These are phyloP conservation scores for Poteriospumella lacustris DNA, from an alignment of 108 stramenopile genomes.

Conservation along the genomic window DNA sequence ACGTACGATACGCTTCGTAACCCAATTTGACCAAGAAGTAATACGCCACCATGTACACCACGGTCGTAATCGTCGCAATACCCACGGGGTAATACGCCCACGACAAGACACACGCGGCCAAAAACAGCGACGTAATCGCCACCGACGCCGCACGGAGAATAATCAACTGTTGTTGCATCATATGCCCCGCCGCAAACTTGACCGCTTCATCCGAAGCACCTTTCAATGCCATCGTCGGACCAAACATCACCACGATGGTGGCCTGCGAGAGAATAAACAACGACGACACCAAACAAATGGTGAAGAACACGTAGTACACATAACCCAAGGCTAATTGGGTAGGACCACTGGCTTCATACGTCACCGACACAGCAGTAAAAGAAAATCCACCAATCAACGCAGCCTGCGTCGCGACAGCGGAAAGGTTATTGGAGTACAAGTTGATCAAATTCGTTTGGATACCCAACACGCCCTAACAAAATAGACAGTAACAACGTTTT, in stretches of 20 bases:
- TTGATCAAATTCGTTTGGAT: slow-evolving; percentile 14
- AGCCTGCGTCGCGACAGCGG: slow-evolving; percentile 18
- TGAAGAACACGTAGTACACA: not conserved
- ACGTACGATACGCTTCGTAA: not conserved
- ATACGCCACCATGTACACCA: slow-evolving; percentile 2
- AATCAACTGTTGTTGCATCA: not conserved
- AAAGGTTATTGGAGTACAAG: slow-evolving; percentile 10
- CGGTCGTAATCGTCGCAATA: not conserved
- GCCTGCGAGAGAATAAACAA: slow-evolving; percentile 21
- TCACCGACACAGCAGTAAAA: not conserved
- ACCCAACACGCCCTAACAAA: slow-evolving; percentile 7
- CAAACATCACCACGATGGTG: slow-evolving; percentile 22
- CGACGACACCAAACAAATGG: slow-evolving; percentile 1
- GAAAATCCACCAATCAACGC: slow-evolving; percentile 23
- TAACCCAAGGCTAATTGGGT: not conserved
- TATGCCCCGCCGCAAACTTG: not conserved
- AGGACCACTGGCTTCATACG: not conserved
- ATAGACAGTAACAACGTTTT: no score
- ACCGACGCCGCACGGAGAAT: not conserved
- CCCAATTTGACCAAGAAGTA: slow-evolving; percentile 4
- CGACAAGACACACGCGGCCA: not conserved
- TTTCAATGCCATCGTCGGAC: slow-evolving; percentile 26
- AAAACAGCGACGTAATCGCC: not conserved
- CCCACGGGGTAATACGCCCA: slow-evolving; percentile 1
- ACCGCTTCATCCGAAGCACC: slow-evolving; percentile 16